Base-by-base conservation (phyloP, 768 basidiomycete genomes). In the Kwoniella mangroviensis region DNA sequence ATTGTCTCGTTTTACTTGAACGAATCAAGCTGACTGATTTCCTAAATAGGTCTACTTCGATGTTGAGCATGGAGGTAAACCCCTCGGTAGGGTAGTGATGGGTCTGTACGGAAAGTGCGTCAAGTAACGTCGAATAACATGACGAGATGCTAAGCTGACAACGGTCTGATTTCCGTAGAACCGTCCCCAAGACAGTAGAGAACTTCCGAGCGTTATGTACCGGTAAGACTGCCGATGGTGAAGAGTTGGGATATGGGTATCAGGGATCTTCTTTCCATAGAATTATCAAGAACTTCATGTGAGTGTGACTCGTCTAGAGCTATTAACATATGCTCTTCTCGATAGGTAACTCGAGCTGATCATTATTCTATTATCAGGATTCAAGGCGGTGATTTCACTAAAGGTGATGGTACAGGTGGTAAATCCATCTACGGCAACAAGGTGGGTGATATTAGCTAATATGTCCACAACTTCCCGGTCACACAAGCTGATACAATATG, bases 181-280 rank as follows among this genome's bases (percentile, higher is more conserved):
- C 93, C 57, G 94, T 97, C 56, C 95, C 95, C 65, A 95, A 95
- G 85, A 98, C 95, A 41, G 94, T 86, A 26, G 95, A 81, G 87
- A 98, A 98, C 88, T 98, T 98, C 89, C 91, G 94, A 67, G 93
- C 94, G 58, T 87, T 99, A 75, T 86, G 92, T 13, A 92, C 93
- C 45, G 92, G 95, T 68, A 86, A 89, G 77, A 88, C 87, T 75
- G 92, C 91, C 85, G 89, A 91, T 68, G 92, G 92, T 70, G 86
- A 87, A 1, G 88, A 89, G 19, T 88, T 91, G 64, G 93, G 90
- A 19, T 96, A 87, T 80, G 94, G 95, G 11, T 99, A 94, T 88
- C 91, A 96, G 84, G 94, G 93, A 54, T 94, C 93, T 70, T 90
- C 90, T 75, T 99, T 99, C 89, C 96, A 99, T 85, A 91, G 95